phyloP scores from a whole-genome alignment of 208 protist species.

The Acanthamoeba sp. region DNA sequence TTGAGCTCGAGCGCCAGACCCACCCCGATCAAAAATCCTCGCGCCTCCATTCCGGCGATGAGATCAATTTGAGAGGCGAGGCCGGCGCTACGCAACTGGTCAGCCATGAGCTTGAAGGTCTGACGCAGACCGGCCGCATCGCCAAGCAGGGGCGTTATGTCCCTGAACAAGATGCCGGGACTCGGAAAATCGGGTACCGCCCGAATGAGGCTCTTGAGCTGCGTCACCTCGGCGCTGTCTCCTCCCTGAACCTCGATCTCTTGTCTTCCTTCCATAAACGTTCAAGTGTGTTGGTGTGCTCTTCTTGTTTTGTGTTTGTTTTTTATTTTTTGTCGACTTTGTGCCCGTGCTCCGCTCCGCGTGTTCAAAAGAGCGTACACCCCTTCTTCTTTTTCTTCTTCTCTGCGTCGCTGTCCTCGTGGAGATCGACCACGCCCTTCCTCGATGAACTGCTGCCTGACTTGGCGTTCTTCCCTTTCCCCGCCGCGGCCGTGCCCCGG shows the following conservation, averaged over 20 bases:
- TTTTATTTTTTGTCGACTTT: not conserved
- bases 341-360: no score
- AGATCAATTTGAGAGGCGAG: not conserved
- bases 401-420: not conserved
- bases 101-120: not conserved
- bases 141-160: conserved; percentile 11
- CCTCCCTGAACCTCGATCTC: not conserved
- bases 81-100: not conserved
- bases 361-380: not conserved
- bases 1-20: conserved; percentile 5
- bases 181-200: not conserved
- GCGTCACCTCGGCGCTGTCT: not conserved
- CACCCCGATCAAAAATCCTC: not conserved
- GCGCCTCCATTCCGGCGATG: conserved; percentile 33
- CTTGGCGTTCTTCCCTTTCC: not conserved
- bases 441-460: not conserved
- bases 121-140: not conserved
- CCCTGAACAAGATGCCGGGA: conserved; percentile 46
- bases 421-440: not conserved
- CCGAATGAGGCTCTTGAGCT: conserved; percentile 29
- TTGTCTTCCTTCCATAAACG: not conserved
- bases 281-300: not conserved
- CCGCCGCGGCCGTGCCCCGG: conserved; percentile 3
- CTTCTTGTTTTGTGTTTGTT: not conserved
- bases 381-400: conserved; percentile 14